phyloP scores from a whole-genome alignment of 176 grass and related monocot genomes.

The Elaeis guineensis region DNA sequence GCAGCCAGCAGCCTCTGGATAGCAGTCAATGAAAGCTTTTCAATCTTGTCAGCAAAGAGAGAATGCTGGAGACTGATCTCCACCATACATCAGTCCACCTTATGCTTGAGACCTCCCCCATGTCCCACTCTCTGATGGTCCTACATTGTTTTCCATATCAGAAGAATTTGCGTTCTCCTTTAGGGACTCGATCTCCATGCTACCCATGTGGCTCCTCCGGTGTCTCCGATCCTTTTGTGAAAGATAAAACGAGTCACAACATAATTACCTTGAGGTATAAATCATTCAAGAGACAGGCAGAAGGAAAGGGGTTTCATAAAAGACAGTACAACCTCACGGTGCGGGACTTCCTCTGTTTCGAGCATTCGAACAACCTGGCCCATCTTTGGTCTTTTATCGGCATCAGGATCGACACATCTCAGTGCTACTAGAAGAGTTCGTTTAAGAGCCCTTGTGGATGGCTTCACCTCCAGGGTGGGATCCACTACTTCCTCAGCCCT shows the following conservation, averaged over 20 bases:
- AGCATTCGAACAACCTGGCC: conserved; percentile 79
- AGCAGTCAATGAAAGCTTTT: background rate
- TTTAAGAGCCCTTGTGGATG: conserved; percentile 51
- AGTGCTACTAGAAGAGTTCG: conserved; percentile 55
- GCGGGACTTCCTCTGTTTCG: conserved; percentile 66
- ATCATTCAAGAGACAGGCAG: background rate
- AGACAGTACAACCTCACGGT: conserved; percentile 42
- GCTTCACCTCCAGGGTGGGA: conserved; percentile 42
- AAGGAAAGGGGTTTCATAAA: conserved; percentile 12
- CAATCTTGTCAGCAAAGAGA: conserved; percentile 1
- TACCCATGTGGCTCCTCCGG: conserved; percentile 48
- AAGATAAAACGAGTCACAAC: conserved; percentile 4
- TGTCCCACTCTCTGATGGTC: conserved; percentile 34
- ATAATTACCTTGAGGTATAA: conserved; percentile 28
- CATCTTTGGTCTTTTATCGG: conserved; percentile 85
- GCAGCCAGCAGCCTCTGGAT: background rate
- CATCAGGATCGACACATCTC: conserved; percentile 73
- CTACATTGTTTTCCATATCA: conserved; percentile 50
- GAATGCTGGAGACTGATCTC: background rate
- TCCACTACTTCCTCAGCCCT: conserved; percentile 81
- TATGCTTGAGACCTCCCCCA: conserved; percentile 34
- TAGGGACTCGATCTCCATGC: conserved; percentile 52
- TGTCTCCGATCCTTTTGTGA: conserved; percentile 47
- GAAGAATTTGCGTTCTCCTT: conserved; percentile 38
- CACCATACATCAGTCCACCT: background rate